Conservation (phyloP, 2,329 filamentous ascomycete species). For the Neopestalotiopsis sp. region DNA sequence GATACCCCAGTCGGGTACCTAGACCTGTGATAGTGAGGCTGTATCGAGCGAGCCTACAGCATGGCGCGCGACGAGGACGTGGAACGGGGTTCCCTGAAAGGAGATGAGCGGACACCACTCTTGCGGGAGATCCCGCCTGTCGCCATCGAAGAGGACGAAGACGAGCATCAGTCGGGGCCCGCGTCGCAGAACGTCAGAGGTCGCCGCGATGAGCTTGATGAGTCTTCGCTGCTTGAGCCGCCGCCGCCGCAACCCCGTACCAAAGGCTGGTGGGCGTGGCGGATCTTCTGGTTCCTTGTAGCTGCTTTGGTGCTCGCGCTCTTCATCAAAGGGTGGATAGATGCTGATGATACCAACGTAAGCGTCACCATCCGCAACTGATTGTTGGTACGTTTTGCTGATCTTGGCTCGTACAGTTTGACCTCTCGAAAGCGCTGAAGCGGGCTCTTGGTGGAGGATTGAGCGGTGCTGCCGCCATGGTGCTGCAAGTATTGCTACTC, state of each 20-base stretch:
- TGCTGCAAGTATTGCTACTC: slow-evolving; percentile 51
- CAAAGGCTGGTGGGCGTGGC: slow-evolving; percentile 40
- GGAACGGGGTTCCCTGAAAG: background rate
- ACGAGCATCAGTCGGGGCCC: background rate
- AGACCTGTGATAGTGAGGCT: background rate
- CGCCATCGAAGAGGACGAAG: background rate
- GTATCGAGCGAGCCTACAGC: background rate
- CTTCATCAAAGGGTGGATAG: slow-evolving; percentile 53
- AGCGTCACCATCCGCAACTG: slow-evolving; percentile 19
- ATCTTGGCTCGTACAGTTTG: slow-evolving; percentile 42
- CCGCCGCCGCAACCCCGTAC: slow-evolving; percentile 22
- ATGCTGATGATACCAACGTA: slow-evolving; percentile 47
- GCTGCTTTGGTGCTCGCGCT: slow-evolving; percentile 38
- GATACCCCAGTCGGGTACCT: too few relatives aligned
- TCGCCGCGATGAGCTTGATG: slow-evolving; percentile 25
- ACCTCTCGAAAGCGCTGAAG: slow-evolving; percentile 49
- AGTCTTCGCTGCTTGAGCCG: slow-evolving; percentile 28
- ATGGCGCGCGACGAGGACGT: slow-evolving; percentile 12
- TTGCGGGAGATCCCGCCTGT: slow-evolving; percentile 8
- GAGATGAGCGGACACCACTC: slow-evolving; percentile 18
- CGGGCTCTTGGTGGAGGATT: slow-evolving; percentile 51
- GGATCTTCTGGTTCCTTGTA: slow-evolving; percentile 41
- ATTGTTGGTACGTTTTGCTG: background rate
- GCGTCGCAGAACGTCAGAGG: background rate
- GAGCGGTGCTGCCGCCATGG: slow-evolving; percentile 54